phyloP scores from a whole-genome alignment of 805 yeast genomes.

The Kuraishia piskuri region DNA sequence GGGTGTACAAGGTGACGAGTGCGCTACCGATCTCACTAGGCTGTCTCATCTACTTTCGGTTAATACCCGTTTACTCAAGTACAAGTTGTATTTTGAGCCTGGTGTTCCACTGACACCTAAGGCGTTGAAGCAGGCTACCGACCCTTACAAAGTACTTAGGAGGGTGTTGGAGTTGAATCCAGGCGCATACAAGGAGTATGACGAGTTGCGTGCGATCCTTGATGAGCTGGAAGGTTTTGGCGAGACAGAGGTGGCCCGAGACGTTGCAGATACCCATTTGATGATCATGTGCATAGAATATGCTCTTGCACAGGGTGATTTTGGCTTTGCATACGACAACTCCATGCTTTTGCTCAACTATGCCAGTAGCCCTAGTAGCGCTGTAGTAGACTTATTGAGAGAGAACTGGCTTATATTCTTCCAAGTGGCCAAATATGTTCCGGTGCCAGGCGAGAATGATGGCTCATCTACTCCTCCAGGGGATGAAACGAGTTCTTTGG shows the following conservation, averaged over 20 bases:
- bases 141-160: slow-evolving; percentile 16
- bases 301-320: slow-evolving; percentile 55
- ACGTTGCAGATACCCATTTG: slow-evolving; percentile 19
- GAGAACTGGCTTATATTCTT: slow-evolving; percentile 64
- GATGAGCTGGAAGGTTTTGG: slow-evolving; percentile 32
- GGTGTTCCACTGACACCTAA: slow-evolving; percentile 23
- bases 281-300: slow-evolving; percentile 52
- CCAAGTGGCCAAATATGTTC: slow-evolving; percentile 54
- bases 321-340: slow-evolving; percentile 43
- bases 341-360: slow-evolving; percentile 29
- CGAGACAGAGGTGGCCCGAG: slow-evolving; percentile 5
- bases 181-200: slow-evolving; percentile 35
- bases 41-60: slow-evolving; percentile 15
- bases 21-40: not conserved
- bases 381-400: slow-evolving; percentile 8
- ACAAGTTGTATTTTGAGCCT: slow-evolving; percentile 19
- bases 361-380: slow-evolving; percentile 8
- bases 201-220: slow-evolving; percentile 31
- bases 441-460: slow-evolving; percentile 19
- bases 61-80: slow-evolving; percentile 13
- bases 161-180: slow-evolving; percentile 45
- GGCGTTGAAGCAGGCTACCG: slow-evolving; percentile 13
- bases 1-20: not conserved
- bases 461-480: not conserved
- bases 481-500: slow-evolving; percentile 16